phyloP scores from a whole-genome alignment of 2,329 filamentous ascomycete species.

The Rhexocercosporidium sp. region DNA sequence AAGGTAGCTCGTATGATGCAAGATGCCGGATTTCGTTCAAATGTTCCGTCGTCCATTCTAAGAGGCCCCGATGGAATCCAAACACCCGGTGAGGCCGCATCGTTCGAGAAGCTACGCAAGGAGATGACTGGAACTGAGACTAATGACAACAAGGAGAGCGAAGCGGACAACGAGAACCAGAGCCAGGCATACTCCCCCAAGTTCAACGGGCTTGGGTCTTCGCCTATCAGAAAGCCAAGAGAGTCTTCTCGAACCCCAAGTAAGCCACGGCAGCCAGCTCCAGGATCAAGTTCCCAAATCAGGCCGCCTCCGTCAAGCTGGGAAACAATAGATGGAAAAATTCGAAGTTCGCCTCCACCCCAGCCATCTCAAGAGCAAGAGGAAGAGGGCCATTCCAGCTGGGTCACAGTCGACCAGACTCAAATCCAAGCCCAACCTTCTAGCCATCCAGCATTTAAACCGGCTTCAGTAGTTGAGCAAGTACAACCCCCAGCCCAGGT shows the following conservation, averaged over 20 bases:
- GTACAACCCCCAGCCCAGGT: neutral
- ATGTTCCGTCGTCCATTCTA: slow-evolving; percentile 47
- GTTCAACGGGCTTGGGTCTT: slow-evolving; percentile 42
- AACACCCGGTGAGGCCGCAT: slow-evolving; percentile 33
- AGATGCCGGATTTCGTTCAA: slow-evolving; percentile 54
- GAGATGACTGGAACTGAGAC: slow-evolving; percentile 35
- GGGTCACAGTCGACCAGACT: slow-evolving; percentile 18
- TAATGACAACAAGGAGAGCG: slow-evolving; percentile 10
- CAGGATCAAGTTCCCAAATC: slow-evolving; percentile 9
- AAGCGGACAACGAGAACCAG: slow-evolving; percentile 5
- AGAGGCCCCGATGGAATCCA: slow-evolving; percentile 36
- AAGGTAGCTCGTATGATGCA: slow-evolving; percentile 53
- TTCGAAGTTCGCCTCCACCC: slow-evolving; percentile 13
- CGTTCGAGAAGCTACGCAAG: slow-evolving; percentile 32
- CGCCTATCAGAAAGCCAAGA: slow-evolving; percentile 29
- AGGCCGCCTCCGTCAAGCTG: slow-evolving; percentile 32
- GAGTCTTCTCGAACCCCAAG: slow-evolving; percentile 16
- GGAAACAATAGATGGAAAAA: slow-evolving; percentile 29
- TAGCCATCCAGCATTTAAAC: slow-evolving; percentile 6
- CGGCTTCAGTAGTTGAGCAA: neutral
- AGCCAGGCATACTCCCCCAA: slow-evolving; percentile 37
- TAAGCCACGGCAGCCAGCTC: slow-evolving; percentile 9
- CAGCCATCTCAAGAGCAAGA: neutral
- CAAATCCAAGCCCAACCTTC: slow-evolving; percentile 8
- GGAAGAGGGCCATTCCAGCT: slow-evolving; percentile 19